These are phyloP conservation scores for Tanacetum coccineum DNA, from an alignment of 129 eudicot species.

Conservation along the genomic window DNA sequence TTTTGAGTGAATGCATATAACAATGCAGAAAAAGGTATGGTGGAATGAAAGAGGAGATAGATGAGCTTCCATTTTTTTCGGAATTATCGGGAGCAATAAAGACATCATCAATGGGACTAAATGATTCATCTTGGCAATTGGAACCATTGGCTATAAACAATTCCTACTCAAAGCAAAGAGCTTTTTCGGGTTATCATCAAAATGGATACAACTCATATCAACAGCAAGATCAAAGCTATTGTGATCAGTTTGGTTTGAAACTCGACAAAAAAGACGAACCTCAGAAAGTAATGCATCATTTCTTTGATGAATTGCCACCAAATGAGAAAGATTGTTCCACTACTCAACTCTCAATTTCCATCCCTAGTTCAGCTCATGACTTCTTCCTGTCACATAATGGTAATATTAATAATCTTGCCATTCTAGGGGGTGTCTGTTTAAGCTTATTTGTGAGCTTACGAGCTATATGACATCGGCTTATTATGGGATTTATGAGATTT, in stretches of 20 bases:
- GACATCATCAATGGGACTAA: too few species aligned
- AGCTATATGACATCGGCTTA: too few species aligned
- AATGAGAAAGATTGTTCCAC: constrained; percentile 47
- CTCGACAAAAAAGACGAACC: constrained; percentile 46
- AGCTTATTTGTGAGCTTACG: too few species aligned
- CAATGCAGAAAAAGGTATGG: constrained; percentile 35
- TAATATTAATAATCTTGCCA: constrained; percentile 11
- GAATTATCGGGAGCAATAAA: constrained; percentile 39
- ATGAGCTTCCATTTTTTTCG: constrained; percentile 54
- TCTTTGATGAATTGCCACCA: constrained; percentile 83
- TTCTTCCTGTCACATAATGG: constrained; percentile 68
- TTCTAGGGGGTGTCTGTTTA: too few species aligned
- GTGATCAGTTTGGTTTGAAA: constrained; percentile 25
- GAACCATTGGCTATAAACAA: constrained; percentile 52
- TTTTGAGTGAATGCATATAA: too few species aligned
- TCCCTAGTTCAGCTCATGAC: constrained; percentile 65
- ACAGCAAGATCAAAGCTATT: constrained; percentile 25
- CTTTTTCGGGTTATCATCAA: constrained; percentile 30
- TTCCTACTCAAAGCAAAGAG: constrained; percentile 38
- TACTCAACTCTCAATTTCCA: constrained; percentile 82
- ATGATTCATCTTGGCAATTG: constrained; percentile 42
- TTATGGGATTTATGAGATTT: too few species aligned
- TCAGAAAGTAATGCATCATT: constrained; percentile 90
- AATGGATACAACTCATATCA: constrained; percentile 41
- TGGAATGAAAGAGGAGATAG: constrained; percentile 56